Conservation (phyloP, 306 rosid genomes). For the barrel medic (Medicago truncatula) region DNA sequence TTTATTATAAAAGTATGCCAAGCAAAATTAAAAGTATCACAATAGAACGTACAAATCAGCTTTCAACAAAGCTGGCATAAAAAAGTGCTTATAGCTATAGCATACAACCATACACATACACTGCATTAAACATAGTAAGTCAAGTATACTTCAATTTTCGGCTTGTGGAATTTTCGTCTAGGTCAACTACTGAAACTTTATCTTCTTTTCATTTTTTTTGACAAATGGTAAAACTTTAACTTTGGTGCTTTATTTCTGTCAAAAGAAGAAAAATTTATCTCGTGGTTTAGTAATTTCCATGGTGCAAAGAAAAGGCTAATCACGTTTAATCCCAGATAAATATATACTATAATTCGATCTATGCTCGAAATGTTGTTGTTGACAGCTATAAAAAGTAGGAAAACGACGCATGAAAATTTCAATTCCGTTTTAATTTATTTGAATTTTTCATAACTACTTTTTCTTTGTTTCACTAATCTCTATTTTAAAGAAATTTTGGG, state of each 20-base stretch:
- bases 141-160: neutral
- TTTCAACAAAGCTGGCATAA: slow-evolving; percentile 31
- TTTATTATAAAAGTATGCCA: neutral
- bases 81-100: neutral
- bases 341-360: no score
- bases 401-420: neutral
- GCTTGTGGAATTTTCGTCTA: no score
- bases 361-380: neutral
- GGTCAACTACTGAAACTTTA: slow-evolving; percentile 36
- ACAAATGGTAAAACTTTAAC: neutral
- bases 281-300: neutral
- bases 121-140: slow-evolving; percentile 7
- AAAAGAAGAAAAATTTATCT: neutral
- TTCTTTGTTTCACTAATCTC: no score
- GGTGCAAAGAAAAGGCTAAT: no score
- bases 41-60: neutral
- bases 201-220: no score
- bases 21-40: neutral
- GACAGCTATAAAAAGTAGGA: neutral
- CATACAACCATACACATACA: no score
- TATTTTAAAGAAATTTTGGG: no score
- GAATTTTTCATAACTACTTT: no score
- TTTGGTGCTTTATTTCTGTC: neutral
- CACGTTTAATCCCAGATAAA: no score
- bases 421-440: no score